Conservation (phyloP, 2,329 filamentous ascomycete species). For the Pyrenophora tritici-repentis region DNA sequence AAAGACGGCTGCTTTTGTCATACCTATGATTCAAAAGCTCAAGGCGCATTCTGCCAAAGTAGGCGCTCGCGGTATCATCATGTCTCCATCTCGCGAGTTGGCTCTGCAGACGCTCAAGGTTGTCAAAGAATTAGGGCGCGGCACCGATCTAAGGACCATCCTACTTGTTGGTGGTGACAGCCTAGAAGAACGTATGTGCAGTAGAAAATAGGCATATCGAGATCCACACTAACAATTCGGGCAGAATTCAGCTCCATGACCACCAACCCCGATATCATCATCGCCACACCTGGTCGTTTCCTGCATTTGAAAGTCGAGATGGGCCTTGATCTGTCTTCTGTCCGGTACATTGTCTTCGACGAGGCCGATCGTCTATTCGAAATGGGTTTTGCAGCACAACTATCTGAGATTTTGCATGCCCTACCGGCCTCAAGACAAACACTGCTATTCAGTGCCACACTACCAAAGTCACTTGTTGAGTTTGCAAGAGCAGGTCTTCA, state of each 20-base stretch:
- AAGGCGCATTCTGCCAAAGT: constrained; percentile 86
- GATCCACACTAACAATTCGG: constrained; percentile 3
- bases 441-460: constrained; percentile 89
- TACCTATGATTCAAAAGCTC: constrained; percentile 95
- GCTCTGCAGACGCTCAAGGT: constrained; percentile 95
- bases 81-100: constrained; percentile 92
- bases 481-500: constrained; percentile 93
- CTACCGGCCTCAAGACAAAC: constrained; percentile 86
- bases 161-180: constrained; percentile 93
- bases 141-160: constrained; percentile 89
- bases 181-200: constrained; percentile 72
- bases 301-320: constrained; percentile 97
- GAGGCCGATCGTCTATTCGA: constrained; percentile 97
- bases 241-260: constrained; percentile 84
- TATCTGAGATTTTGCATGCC: constrained; percentile 90
- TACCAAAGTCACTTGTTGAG: constrained; percentile 92
- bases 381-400: constrained; percentile 94
- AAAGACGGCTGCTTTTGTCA: constrained; percentile 97
- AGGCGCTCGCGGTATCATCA: constrained; percentile 81
- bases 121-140: constrained; percentile 88
- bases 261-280: constrained; percentile 93
- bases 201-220: not conserved
- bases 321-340: constrained; percentile 85
- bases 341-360: constrained; percentile 95
- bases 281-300: constrained; percentile 95